phyloP scores from a whole-genome alignment of 2,329 filamentous ascomycete species.

The Fusarium sp. region DNA sequence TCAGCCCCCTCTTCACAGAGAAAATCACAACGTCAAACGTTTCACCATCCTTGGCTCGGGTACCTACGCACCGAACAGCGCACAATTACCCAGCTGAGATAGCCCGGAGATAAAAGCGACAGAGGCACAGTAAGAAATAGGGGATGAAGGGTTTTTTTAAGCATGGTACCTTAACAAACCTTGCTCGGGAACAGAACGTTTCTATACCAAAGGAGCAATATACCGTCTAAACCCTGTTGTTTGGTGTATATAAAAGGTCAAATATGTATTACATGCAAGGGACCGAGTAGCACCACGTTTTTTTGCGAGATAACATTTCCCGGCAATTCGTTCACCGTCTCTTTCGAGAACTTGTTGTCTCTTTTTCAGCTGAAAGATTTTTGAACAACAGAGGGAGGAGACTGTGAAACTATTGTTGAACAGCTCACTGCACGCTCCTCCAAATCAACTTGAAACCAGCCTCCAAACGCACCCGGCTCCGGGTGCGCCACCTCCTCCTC shows the following conservation, averaged over 20 bases:
- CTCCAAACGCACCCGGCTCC: constrained; percentile 31
- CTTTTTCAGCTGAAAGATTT: not conserved
- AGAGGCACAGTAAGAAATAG: constrained; percentile 16
- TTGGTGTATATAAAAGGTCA: constrained; percentile 19
- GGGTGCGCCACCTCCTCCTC: constrained; percentile 16
- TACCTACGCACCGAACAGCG: not conserved
- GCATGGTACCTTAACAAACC: not conserved
- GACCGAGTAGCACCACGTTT: constrained; percentile 26
- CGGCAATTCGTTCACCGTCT: constrained; percentile 26
- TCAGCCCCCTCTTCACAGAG: constrained; percentile 18
- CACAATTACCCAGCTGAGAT: not conserved
- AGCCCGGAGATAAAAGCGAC: constrained; percentile 16
- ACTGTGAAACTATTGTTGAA: not conserved
- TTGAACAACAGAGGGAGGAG: too few species aligned
- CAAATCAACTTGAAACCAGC: constrained; percentile 42
- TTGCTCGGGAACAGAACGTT: constrained; percentile 26
- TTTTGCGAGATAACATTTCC: constrained; percentile 13
- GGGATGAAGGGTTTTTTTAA: constrained; percentile 6
- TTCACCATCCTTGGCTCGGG: constrained; percentile 25
- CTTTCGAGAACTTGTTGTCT: constrained; percentile 8
- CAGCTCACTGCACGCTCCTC: constrained; percentile 41
- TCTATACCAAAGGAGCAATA: constrained; percentile 31
- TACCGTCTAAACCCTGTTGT: constrained; percentile 17
- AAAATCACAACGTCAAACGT: constrained; percentile 22
- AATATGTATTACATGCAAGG: constrained; percentile 33